Evolutionary conservation across 306 rosid genomes (phyloP).

Genomic region (Acacia crassicarpa): DNA sequence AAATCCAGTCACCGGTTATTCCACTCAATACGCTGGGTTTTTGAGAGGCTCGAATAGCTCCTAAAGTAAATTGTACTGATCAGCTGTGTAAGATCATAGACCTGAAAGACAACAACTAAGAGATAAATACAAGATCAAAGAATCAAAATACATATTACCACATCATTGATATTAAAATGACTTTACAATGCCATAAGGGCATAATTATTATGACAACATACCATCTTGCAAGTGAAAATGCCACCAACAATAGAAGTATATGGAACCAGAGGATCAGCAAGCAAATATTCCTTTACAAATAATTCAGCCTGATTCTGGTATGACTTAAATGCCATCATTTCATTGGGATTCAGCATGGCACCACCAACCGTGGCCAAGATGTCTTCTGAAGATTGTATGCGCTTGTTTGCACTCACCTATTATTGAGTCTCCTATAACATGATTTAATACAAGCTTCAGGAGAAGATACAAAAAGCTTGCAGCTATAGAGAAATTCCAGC

Average conservation of each 20-base stretch:
- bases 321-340: constrained; percentile 64
- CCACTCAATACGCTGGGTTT: constrained; percentile 80
- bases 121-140: constrained; percentile 12
- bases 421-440: constrained; percentile 26
- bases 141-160: neutral
- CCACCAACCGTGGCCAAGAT: constrained; percentile 34
- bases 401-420: constrained; percentile 16
- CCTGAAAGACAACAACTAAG: constrained; percentile 41
- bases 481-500: constrained; percentile 13
- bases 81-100: constrained; percentile 70
- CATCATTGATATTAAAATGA: constrained; percentile 2
- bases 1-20: constrained; percentile 67
- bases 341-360: constrained; percentile 54
- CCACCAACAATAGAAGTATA: constrained; percentile 72
- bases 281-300: constrained; percentile 62
- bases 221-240: constrained; percentile 82
- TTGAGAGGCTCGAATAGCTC: constrained; percentile 80
- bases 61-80: constrained; percentile 71
- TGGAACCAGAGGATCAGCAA: constrained; percentile 64
- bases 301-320: constrained; percentile 74
- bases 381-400: constrained; percentile 20
- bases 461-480: constrained; percentile 1
- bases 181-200: constrained; percentile 11
- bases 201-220: constrained; percentile 29
- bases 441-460: constrained; percentile 21